Evolutionary conservation across 1,284 basidiomycete genomes (phyloP), one percentile per base, ranked within the genome.

Genomic region (Pseudozyma hubeiensis): DNA sequence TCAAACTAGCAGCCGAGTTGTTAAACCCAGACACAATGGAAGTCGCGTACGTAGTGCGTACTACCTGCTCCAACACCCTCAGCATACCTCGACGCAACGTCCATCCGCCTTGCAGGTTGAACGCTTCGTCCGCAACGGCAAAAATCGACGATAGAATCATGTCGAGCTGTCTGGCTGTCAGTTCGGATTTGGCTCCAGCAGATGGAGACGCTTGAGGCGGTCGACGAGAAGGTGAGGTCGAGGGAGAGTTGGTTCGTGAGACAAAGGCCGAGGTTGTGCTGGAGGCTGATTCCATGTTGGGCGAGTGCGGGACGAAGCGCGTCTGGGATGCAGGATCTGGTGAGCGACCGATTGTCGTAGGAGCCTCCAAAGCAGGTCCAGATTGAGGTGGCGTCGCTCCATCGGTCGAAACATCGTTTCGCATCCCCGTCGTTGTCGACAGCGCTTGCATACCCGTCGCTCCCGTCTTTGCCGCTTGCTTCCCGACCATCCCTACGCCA

Each of bases 111-210:
- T 82, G 77, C 47, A 85, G 71, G 52, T 82, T 79, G 54, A 84
- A 83, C 2, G 84, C 84, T 53, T 84, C 83, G 52, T 84, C 79
- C 3, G 81, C 78, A 10, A 84, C 82, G 10, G 79, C 79, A 70
- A 85, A 83, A n/a, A 83, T 66, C 24, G 81, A 80, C 7, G 81
- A 77, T 11, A 85, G 74, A 7, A 85, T 64, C 64, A 78, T 78
- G 64, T 84, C 81, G 14, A 85, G 65, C 35, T 84, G 81, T 0
- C 66, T 54, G 0, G 76, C 53, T 33, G 73, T 68, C 39, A 81
- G 65, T 29, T 68, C 55, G 9, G 62, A 58, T 7, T 47, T 16
- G 16, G 29, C n/a, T 35, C n/a, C 33, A 7, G 10, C 19, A 40
- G 9, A 10, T 14, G 30, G 35, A 29, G 34, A n/a, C 7, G 41